Conservation (phyloP, 129 eudicot species). For the Flaveria bidentis region DNA sequence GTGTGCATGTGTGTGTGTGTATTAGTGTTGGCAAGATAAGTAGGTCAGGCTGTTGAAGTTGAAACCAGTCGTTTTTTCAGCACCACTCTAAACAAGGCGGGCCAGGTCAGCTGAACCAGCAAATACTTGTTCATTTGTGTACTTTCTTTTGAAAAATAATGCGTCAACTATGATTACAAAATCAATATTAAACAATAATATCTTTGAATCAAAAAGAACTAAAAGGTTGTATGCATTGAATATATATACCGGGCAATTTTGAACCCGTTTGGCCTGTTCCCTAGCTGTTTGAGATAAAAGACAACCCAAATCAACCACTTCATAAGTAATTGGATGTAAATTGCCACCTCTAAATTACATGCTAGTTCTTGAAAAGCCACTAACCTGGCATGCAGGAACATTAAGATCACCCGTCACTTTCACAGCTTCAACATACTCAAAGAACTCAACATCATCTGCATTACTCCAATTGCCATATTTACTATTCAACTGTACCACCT, state of each 20-base stretch:
- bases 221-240: neutral
- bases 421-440: slow-evolving; percentile 98
- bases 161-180: neutral
- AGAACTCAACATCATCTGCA: slow-evolving; percentile 62
- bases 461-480: slow-evolving; percentile 88
- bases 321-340: too few relatives aligned
- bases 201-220: neutral
- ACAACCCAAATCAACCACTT: too few relatives aligned
- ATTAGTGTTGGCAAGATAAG: neutral
- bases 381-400: slow-evolving; percentile 98
- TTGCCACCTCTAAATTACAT: neutral
- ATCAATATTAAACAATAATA: neutral
- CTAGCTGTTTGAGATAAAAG: neutral
- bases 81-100: too few relatives aligned
- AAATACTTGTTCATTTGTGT: neutral
- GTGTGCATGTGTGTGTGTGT: too few relatives aligned
- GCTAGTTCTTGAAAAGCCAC: slow-evolving; percentile 20
- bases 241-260: neutral
- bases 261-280: neutral
- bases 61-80: neutral
- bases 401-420: slow-evolving; percentile 97
- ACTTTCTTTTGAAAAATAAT: neutral
- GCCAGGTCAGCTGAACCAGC: neutral
- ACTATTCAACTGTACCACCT: slow-evolving; percentile 87
- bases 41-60: neutral